A percentile compares a stretch with the other conserved stretches of the same genome.
phyloP scores from a whole-genome alignment of 2,329 filamentous ascomycete species.

The Xylariaceae sp. region DNA sequence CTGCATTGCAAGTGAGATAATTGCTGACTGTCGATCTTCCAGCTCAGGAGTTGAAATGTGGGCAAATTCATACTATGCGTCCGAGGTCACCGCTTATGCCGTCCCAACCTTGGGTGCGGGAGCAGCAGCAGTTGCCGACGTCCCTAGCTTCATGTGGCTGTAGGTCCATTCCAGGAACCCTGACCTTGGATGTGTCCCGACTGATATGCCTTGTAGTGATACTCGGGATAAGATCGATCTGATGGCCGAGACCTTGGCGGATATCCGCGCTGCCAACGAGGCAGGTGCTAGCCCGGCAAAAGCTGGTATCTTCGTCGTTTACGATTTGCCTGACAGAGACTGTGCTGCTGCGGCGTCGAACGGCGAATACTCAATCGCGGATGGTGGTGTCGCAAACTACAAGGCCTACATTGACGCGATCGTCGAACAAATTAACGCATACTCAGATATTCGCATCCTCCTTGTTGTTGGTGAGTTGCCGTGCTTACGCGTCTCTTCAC shows the following conservation, averaged over 20 bases:
- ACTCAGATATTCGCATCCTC: conserved; percentile 39
- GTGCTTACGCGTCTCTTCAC: neutral
- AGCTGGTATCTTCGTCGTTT: conserved; percentile 49
- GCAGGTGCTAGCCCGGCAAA: conserved; percentile 36
- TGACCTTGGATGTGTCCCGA: too few species aligned
- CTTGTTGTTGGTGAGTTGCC: conserved; percentile 38
- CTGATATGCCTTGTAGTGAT: conserved; percentile 33
- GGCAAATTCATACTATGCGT: conserved; percentile 53
- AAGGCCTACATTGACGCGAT: conserved; percentile 51
- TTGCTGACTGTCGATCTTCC: too few species aligned
- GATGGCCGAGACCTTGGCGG: conserved; percentile 41
- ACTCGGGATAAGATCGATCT: conserved; percentile 44
- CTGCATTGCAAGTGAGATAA: too few species aligned
- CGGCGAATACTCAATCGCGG: conserved; percentile 48
- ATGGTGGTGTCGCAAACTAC: conserved; percentile 49
- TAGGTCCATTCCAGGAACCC: conserved; percentile 26
- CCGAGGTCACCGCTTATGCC: conserved; percentile 50
- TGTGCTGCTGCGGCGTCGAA: conserved; percentile 54
- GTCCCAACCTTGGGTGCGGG: conserved; percentile 58
- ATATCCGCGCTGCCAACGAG: conserved; percentile 36
- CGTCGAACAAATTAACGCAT: conserved; percentile 35
- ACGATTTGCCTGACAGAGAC: conserved; percentile 55
- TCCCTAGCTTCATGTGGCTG: conserved; percentile 51
- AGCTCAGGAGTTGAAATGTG: conserved; percentile 43
- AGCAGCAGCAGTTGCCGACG: conserved; percentile 46